Evolutionary conservation across 352 stramenopile genomes (phyloP), one percentile per base, ranked within the genome.

Genomic region (Blastocystis sp.): DNA sequence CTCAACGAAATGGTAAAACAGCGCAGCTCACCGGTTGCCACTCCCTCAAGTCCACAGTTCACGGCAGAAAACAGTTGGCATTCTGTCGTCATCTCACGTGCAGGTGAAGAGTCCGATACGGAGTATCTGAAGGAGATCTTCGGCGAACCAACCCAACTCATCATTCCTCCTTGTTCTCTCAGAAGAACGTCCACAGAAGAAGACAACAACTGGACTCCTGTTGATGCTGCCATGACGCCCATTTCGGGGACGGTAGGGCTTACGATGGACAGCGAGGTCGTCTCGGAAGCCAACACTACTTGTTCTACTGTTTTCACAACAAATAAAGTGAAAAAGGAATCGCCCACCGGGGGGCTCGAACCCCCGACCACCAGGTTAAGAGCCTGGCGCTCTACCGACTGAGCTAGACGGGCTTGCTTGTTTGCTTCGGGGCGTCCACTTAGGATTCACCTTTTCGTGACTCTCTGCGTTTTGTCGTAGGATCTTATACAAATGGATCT

Each of bases 41-140:
- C 10, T n/a, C 34, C 3, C 48, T 34, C 74, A 10, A 69, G 21
- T 43, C 52, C 10, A 52, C 3, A 14, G 34, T 74, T 28, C 2
- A n/a, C 21, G 5, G 21, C 41, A 19, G 21, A 67, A 38, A 14
- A 69, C n/a, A 28, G 74, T 84, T 69, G 5, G 74, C 28, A 69
- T 41, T 19, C 21, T 40, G 5, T 9, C 9, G 19, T 52, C 17
- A 14, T 41, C 19, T 62, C 43, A 40, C 65, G 19, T 1, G 34
- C 34, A 84, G 74, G 69, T 19, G 48, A 41, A 19, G 43, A 56
- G 23, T 43, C 53, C 3, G 60, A 84, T 9, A 53, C 67, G 23
- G 11, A 84, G 53, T 69, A 34, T n/a, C 52, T 84, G 23, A 34
- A 56, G 48, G 74, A 84, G 56, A 84, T 84, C 67, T 84, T 84